Evolutionary conservation across 257 asterid species (phyloP), one percentile per base, ranked within the genome.

Genomic region (Primulina tabacum): DNA sequence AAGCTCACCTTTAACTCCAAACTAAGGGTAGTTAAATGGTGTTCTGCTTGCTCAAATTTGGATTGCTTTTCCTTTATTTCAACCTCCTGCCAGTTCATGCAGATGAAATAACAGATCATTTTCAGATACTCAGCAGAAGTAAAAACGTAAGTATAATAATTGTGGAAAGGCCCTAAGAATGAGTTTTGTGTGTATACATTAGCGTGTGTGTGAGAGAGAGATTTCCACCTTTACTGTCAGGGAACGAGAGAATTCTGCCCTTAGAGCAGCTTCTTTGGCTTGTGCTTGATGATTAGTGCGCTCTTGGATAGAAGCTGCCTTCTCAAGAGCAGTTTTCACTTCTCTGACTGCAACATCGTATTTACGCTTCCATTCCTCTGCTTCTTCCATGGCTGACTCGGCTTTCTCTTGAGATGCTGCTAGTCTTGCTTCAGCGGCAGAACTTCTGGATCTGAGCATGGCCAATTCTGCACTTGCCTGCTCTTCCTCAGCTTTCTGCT

Each of bases 361-460:
- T 64, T 94, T 94, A 38, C 96, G 92, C 80, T 84, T 84, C 99
- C 99, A 94, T 85, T 94, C 99, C 77, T 85, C 92, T 8, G 98
- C 95, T 82, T 92, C 99, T 78, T 94, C 98, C 69, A 80, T 85
- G 38, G 98, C 96, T 70, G 99, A 92, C 56, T 88, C 90, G 50
- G 96, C 90, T 73, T 86, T 90, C 80, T 94, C 99, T 72, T 86
- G 88, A 71, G 97, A 93, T 70, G 99, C 99, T 63, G 89, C 95
- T 59, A 94, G 81, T 80, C 99, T 88, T 72, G 99, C 99, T 77
- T 89, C 99, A 60, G 99, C 96, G 65, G 99, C 99, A 77, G 95
- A 87, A 68, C 87, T 83, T 79, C 83, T 88, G 32, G 98, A 87
- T 76, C 81, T 86, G 62, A 91, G 93, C 80, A 92, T 81, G 7